Conservation (phyloP, 331 rosid species). For the Dryas integrifolia region DNA sequence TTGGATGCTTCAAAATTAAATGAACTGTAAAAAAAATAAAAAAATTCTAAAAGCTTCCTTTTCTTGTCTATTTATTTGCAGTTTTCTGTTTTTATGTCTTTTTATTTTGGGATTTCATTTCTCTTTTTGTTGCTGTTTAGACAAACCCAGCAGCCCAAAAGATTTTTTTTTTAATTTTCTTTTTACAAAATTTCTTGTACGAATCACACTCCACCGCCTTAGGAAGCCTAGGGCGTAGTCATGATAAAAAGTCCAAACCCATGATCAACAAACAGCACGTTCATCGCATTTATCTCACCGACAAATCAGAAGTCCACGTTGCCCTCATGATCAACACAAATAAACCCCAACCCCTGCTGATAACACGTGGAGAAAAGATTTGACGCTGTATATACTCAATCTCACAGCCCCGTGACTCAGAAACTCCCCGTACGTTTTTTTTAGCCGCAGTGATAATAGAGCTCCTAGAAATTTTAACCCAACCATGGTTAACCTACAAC, state of each 20-base stretch:
- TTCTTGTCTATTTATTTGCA: no score
- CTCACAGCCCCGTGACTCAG: slow-evolving; percentile 13
- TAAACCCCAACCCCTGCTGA: neutral
- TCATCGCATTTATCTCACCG: neutral
- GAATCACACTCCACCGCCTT: neutral
- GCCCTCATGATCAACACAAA: neutral
- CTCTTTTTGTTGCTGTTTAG: no score
- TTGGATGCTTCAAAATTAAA: no score
- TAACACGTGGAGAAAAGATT: neutral
- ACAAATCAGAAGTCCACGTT: neutral
- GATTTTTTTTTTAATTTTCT: no score
- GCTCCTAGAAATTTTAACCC: slow-evolving; percentile 24
- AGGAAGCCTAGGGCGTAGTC: neutral
- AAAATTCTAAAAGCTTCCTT: no score
- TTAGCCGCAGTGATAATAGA: slow-evolving; percentile 47
- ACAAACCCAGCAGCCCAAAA: no score
- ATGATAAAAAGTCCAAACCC: neutral
- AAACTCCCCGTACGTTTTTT: slow-evolving; percentile 1
- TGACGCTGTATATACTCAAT: neutral
- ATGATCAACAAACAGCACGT: neutral
- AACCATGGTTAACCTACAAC: slow-evolving; percentile 33
- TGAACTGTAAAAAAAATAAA: no score
- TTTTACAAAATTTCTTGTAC: neutral
- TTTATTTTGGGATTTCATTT: no score
- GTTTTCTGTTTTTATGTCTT: no score